Base-by-base conservation (phyloP, 2,329 filamentous ascomycete genomes). In the Trichothecium sympodiale region DNA sequence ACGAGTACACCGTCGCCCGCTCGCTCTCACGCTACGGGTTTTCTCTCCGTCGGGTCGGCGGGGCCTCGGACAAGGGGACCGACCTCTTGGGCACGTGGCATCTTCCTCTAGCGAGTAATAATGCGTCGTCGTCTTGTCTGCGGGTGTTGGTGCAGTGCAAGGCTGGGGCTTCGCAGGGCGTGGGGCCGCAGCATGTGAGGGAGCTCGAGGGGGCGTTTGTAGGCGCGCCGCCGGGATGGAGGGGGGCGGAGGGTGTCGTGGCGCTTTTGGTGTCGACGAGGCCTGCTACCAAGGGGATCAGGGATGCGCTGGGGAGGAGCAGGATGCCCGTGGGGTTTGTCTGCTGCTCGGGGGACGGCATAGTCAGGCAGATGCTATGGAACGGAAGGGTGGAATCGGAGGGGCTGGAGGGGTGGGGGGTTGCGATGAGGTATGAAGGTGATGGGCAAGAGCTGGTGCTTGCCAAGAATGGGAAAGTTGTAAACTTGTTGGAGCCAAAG, bases 151-250 rank as follows among this genome's bases (percentile, higher is more conserved):
- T 72, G 1, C 83, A 89, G 53, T 89, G 84, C 65, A 91, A 89
- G 55, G 72, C 68, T 1, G 62, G 70, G 12, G 52, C 60, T 16
- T 51, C 61, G 14, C 59, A 61, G 38, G 62, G 64, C 31, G 54
- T 65, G 10, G 65, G 73, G 0, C 83, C 83, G 1, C 60, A 67
- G 23, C 61, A 76, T 32, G 60, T 85, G 8, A 72, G 83, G n/a
- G 83, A 89, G 59, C 67, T 89, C 3, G 83, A 86, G 51, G 89
- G 89, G 4, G 75, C 85, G 0, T 82, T 91, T 49, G 67, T 69
- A 2, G 78, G 77, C 10, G 82, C 83, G 6, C 87, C 86, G 1
- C 61, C 69, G 0, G 80, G 79, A 1, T 94, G 83, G 83, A 66
- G 76, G 36, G 74, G 71, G 0, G 6, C 6, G 6, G 54, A 64